Evolutionary conservation across 148 eudicot species (phyloP).

Genomic region (Polygonum aviculare): DNA sequence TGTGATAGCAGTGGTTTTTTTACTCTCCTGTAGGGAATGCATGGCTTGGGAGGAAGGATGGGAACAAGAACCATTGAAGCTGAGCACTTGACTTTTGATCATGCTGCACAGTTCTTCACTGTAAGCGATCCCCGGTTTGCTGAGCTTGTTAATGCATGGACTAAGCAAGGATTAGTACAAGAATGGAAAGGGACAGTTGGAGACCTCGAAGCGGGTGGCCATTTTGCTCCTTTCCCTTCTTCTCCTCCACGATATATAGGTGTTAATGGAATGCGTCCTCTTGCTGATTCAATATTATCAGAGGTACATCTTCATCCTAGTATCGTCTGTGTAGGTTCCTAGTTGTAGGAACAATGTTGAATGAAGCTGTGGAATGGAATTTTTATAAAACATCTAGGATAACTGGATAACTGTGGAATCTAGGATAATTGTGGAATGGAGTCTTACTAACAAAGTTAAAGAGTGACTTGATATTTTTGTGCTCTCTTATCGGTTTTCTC

Average conservation of each 20-base stretch:
- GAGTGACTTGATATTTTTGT: neutral
- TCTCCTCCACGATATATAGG: slow-evolving; percentile 63
- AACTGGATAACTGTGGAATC: neutral
- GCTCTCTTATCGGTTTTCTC: neutral
- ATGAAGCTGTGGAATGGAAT: neutral
- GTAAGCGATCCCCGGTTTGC: slow-evolving; percentile 58
- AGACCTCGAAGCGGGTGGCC: slow-evolving; percentile 77
- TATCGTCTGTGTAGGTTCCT: neutral
- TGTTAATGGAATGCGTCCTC: slow-evolving; percentile 83
- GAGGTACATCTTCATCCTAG: slow-evolving; percentile 37
- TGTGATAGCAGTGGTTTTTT: neutral
- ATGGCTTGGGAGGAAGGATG: slow-evolving; percentile 98
- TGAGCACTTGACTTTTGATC: slow-evolving; percentile 64
- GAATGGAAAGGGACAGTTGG: slow-evolving; percentile 78
- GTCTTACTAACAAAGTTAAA: neutral
- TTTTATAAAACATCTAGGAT: neutral
- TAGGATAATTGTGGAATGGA: neutral
- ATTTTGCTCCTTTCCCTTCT: slow-evolving; percentile 45
- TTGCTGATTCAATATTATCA: slow-evolving; percentile 77
- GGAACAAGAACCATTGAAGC: slow-evolving; percentile 78
- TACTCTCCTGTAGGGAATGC: slow-evolving; percentile 53
- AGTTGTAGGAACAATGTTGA: neutral
- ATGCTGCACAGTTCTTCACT: slow-evolving; percentile 94
- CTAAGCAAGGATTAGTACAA: slow-evolving; percentile 53
- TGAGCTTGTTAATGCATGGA: slow-evolving; percentile 70